These are phyloP conservation scores for Chamaenerion angustifolium DNA, from an alignment of 345 rosid genomes.

Conservation along the genomic window DNA sequence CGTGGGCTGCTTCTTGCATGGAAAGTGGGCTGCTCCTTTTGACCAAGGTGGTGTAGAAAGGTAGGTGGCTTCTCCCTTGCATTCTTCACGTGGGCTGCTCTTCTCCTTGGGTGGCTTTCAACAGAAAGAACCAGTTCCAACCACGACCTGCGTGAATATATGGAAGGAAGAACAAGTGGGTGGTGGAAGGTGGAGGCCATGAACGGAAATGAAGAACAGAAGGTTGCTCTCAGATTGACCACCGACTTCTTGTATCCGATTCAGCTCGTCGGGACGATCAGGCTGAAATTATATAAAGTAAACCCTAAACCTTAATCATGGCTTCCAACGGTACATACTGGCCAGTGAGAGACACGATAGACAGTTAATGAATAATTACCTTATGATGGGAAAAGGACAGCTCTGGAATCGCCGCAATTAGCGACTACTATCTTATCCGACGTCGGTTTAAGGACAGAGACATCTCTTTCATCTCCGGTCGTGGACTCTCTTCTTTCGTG, in stretches of 20 bases:
- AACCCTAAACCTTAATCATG: not conserved
- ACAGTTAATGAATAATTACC: conserved; percentile 22
- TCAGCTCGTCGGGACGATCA: conserved; percentile 27
- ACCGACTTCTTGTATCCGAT: conserved; percentile 25
- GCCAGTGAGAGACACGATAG: not conserved
- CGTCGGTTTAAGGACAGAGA: not conserved
- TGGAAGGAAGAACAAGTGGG: too few relatives aligned
- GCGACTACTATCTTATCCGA: conserved; percentile 45
- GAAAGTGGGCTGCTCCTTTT: too few relatives aligned
- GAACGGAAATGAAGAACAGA: too few relatives aligned
- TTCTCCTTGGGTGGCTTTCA: too few relatives aligned
- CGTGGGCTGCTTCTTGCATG: too few relatives aligned
- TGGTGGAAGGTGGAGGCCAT: too few relatives aligned
- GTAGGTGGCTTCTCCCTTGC: too few relatives aligned
- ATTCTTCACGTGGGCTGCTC: too few relatives aligned
- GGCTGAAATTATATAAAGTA: conserved; percentile 12
- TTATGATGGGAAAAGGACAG: conserved; percentile 77
- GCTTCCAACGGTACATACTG: not conserved
- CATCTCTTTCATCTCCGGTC: not conserved
- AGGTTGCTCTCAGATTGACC: too few relatives aligned
- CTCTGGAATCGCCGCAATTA: conserved; percentile 87
- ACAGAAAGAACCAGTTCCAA: too few relatives aligned
- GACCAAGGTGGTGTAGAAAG: too few relatives aligned
- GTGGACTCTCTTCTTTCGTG: not conserved
- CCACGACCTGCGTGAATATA: too few relatives aligned